These are phyloP conservation scores for Chrysanthemum lavandulifolium DNA, from an alignment of 129 eudicot species.

Conservation along the genomic window DNA sequence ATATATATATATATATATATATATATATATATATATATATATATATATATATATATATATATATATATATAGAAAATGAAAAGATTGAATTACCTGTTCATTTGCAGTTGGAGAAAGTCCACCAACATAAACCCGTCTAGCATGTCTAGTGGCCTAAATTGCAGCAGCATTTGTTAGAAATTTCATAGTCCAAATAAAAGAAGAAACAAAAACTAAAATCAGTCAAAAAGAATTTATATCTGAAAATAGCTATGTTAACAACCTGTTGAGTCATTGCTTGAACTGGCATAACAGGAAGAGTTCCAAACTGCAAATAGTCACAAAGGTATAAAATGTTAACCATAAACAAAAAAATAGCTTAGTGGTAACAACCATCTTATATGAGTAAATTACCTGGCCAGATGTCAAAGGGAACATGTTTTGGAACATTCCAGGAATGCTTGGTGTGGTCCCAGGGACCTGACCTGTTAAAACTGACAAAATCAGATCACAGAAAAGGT, in stretches of 20 bases:
- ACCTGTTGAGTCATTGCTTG: constrained; percentile 99
- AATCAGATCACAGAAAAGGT: constrained; percentile 29
- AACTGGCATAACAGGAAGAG: constrained; percentile 92
- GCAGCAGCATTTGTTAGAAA: constrained; percentile 17
- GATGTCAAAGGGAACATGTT: constrained; percentile 66
- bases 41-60: no score
- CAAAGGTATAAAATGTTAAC: not conserved
- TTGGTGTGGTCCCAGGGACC: constrained; percentile 67
- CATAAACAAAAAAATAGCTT: not conserved
- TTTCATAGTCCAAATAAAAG: not conserved
- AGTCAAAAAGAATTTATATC: not conserved
- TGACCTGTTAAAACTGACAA: constrained; percentile 57
- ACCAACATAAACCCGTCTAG: constrained; percentile 97
- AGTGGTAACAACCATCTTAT: not conserved
- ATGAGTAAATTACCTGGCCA: constrained; percentile 59
- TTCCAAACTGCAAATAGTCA: constrained; percentile 57
- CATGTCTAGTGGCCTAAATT: constrained; percentile 95
- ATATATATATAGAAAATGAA: not conserved
- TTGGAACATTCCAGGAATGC: constrained; percentile 80
- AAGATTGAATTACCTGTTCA: constrained; percentile 67
- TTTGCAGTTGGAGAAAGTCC: constrained; percentile 93
- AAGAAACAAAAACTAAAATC: not conserved
- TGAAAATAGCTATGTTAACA: constrained; percentile 9
- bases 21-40: no score
- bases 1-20: no score